These are phyloP conservation scores for Coemansia sp. DNA, from an alignment of 192 early-diverging fungal genomes.

Conservation along the genomic window DNA sequence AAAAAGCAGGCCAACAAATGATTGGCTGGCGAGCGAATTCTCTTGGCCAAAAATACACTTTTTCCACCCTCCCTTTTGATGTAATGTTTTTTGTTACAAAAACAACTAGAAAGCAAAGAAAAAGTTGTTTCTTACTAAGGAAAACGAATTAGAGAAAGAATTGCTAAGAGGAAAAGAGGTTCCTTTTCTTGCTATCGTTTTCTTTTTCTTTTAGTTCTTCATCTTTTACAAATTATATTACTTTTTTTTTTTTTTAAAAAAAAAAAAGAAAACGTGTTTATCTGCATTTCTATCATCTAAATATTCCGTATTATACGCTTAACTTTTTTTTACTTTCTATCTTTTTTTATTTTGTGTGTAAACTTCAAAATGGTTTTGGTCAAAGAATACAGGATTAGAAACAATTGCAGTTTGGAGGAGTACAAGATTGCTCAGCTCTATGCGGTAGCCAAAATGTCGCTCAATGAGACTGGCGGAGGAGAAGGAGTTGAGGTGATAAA, in stretches of 20 bases:
- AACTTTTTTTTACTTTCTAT: constrained; percentile 9
- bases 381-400: constrained; percentile 74
- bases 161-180: too few species aligned
- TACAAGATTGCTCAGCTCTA: constrained; percentile 78
- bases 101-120: too few species aligned
- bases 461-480: constrained; percentile 75
- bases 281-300: background rate
- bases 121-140: too few species aligned
- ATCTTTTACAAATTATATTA: background rate
- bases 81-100: too few species aligned
- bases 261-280: too few species aligned
- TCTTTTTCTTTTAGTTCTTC: background rate
- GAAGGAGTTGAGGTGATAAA: constrained; percentile 78
- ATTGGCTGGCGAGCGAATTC: too few species aligned
- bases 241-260: background rate
- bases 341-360: background rate
- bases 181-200: too few species aligned
- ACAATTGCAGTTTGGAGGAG: constrained; percentile 74
- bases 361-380: constrained; percentile 60
- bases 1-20: too few species aligned
- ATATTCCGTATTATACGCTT: too few species aligned
- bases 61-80: too few species aligned
- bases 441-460: constrained; percentile 73
- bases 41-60: too few species aligned
- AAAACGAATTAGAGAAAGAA: too few species aligned